phyloP scores from a whole-genome alignment of 2,329 filamentous ascomycete genomes.

The Cladophialophora psammophila region DNA sequence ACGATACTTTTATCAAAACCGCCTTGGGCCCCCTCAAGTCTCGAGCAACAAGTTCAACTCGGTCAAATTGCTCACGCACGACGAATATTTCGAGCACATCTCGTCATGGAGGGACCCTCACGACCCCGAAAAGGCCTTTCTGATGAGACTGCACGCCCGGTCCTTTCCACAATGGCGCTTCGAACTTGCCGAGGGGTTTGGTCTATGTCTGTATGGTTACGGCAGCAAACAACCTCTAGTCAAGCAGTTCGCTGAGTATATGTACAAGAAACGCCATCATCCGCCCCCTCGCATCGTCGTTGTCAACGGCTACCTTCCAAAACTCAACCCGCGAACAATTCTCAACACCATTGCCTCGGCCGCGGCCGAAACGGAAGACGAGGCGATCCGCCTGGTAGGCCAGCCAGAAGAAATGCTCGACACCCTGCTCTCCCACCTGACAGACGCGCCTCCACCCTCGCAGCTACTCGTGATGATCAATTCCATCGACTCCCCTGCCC shows the following conservation, averaged over 20 bases:
- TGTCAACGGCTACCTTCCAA: conserved; percentile 78
- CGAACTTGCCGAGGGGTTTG: conserved; percentile 85
- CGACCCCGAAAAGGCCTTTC: conserved; percentile 70
- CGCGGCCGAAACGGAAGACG: conserved; percentile 50
- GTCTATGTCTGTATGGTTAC: conserved; percentile 89
- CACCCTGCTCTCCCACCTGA: conserved; percentile 68
- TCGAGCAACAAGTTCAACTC: conserved; percentile 84
- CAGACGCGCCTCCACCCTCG: conserved; percentile 62
- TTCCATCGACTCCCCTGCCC: conserved; percentile 80
- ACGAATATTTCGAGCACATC: conserved; percentile 83
- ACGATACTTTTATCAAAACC: conserved; percentile 91
- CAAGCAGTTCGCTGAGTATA: conserved; percentile 75
- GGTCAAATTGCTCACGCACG: conserved; percentile 80
- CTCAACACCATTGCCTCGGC: conserved; percentile 69
- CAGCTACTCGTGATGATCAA: conserved; percentile 77
- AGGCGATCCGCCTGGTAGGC: conserved; percentile 62
- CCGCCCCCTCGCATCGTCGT: conserved; percentile 70
- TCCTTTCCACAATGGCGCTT: conserved; percentile 93
- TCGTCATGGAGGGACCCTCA: conserved; percentile 73
- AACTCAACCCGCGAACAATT: conserved; percentile 54
- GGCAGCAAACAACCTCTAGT: conserved; percentile 84
- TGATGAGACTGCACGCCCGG: conserved; percentile 77
- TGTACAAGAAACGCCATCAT: conserved; percentile 58
- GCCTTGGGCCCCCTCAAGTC: conserved; percentile 79
- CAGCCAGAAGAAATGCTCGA: conserved; percentile 74